Evolutionary conservation across 2,329 filamentous ascomycete species (phyloP).

Genomic region (Aspergillus bombycis): DNA sequence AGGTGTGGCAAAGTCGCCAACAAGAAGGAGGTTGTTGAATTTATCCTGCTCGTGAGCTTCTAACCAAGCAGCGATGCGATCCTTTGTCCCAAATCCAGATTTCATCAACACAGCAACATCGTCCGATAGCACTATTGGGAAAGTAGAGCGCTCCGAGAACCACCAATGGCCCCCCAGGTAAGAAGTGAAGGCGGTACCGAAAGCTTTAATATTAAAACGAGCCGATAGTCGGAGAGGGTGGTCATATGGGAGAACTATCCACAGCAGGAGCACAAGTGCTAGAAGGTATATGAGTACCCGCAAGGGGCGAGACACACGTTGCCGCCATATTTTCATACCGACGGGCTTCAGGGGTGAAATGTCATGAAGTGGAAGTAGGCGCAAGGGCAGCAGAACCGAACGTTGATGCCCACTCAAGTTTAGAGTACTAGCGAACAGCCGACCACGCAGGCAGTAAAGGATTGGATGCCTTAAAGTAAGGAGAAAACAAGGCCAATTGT

Average conservation of each 20-base stretch:
- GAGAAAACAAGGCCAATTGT: background rate
- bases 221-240: conserved; percentile 4
- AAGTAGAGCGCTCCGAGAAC: background rate
- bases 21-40: conserved; percentile 4
- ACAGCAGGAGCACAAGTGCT: background rate
- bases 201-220: conserved; percentile 5
- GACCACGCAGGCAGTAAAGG: background rate
- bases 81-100: conserved; percentile 5
- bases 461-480: background rate
- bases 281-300: background rate
- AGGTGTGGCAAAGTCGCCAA: conserved; percentile 5
- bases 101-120: conserved; percentile 9
- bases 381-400: background rate
- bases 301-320: background rate
- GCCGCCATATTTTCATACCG: conserved; percentile 7
- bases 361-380: background rate
- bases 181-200: background rate
- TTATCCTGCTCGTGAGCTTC: conserved; percentile 6
- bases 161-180: background rate
- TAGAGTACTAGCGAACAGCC: background rate
- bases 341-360: background rate
- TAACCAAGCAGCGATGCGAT: conserved; percentile 6
- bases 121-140: background rate
- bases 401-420: background rate
- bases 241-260: conserved; percentile 2